A percentile compares a stretch with the other conserved stretches of the same genome.
These are phyloP conservation scores for Fomitopsis palustris DNA, from an alignment of 1,284 basidiomycete genomes.

Conservation along the genomic window DNA sequence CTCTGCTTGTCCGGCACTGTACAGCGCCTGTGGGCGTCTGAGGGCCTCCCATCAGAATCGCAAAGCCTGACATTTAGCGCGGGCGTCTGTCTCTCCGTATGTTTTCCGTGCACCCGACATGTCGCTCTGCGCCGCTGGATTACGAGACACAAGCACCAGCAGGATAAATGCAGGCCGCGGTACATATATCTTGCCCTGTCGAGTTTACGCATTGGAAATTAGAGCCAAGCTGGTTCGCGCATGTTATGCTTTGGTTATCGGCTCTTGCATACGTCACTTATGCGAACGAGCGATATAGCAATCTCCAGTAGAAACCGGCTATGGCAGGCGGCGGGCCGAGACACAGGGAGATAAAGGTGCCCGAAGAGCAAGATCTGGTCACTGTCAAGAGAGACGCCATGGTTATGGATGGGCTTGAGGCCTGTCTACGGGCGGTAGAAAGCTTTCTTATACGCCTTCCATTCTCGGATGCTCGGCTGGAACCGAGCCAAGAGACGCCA, in stretches of 20 bases:
- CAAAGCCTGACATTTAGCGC: conserved; percentile 1
- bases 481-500: neutral
- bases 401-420: neutral
- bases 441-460: neutral
- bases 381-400: neutral
- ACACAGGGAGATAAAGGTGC: neutral
- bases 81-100: neutral
- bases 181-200: neutral
- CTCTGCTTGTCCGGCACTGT: too few species aligned
- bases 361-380: neutral
- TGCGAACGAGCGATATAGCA: neutral
- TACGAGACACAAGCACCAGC: neutral
- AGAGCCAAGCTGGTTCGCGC: neutral
- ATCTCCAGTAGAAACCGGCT: neutral
- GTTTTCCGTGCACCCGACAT: neutral
- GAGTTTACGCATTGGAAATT: neutral
- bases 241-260: neutral
- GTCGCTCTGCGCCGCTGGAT: neutral
- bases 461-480: neutral
- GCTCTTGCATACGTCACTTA: neutral
- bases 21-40: conserved; percentile 2
- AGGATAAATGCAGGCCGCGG: neutral
- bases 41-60: neutral
- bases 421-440: neutral
- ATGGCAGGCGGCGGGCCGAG: neutral